Conservation (phyloP, 2,329 filamentous ascomycete species). For the Coleophoma crateriformis region DNA sequence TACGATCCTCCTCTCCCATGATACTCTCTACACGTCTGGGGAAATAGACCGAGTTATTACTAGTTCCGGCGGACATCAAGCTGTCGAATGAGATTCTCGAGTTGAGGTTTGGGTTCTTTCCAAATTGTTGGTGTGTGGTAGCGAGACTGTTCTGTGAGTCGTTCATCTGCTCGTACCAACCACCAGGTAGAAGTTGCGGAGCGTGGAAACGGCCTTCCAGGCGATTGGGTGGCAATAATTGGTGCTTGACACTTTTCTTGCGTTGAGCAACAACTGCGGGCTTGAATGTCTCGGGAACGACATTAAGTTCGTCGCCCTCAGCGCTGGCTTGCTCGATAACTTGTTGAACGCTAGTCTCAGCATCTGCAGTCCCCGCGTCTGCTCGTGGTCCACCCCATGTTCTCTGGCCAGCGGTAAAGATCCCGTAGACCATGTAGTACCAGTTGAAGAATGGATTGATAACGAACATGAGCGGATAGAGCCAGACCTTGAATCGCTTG, state of each 20-base stretch:
- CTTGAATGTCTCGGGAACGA: slow-evolving; percentile 81
- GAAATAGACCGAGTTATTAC: slow-evolving; percentile 55
- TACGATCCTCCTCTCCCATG: slow-evolving; percentile 72
- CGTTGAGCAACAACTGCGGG: slow-evolving; percentile 47
- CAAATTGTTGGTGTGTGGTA: slow-evolving; percentile 27
- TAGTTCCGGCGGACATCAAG: slow-evolving; percentile 50
- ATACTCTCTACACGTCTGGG: slow-evolving; percentile 59
- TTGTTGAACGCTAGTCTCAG: slow-evolving; percentile 69
- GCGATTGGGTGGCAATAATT: slow-evolving; percentile 57
- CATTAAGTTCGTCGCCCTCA: slow-evolving; percentile 80
- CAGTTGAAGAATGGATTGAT: slow-evolving; percentile 97
- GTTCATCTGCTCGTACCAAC: slow-evolving; percentile 65
- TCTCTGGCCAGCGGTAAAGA: slow-evolving; percentile 87
- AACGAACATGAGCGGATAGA: slow-evolving; percentile 94
- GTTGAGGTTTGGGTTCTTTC: slow-evolving; percentile 33
- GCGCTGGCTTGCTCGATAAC: slow-evolving; percentile 78
- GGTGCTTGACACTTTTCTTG: slow-evolving; percentile 50
- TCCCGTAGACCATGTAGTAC: slow-evolving; percentile 94
- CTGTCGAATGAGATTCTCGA: slow-evolving; percentile 64
- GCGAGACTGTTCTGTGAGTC: slow-evolving; percentile 58
- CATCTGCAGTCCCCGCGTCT: slow-evolving; percentile 77
- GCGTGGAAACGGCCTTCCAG: slow-evolving; percentile 76
- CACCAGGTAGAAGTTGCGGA: slow-evolving; percentile 60
- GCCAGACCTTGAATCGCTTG: slow-evolving; percentile 84
- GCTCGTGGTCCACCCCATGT: slow-evolving; percentile 94